Percentiles rank a stretch among this genome's conserved stretches.
These are phyloP conservation scores for Aureobasidium leucospermi DNA, from an alignment of 2,329 filamentous ascomycete genomes.

Conservation along the genomic window DNA sequence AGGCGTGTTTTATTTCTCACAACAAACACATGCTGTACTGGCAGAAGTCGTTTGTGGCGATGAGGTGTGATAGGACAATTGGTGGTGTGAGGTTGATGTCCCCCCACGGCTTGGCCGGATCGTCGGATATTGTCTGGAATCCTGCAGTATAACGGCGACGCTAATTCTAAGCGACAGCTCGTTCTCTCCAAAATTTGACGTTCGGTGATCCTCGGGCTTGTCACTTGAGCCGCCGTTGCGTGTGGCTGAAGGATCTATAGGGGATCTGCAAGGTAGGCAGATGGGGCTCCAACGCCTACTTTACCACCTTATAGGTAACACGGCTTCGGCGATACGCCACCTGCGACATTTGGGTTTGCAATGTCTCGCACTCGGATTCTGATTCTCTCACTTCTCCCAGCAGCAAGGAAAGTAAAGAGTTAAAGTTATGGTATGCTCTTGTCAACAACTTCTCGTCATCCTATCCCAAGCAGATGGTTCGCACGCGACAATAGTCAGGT, in stretches of 20 bases:
- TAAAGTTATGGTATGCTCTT: too few species aligned
- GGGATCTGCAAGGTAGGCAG: too few species aligned
- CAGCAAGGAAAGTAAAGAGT: too few species aligned
- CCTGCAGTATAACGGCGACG: not conserved
- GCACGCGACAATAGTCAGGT: too few species aligned
- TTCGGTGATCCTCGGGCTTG: not conserved
- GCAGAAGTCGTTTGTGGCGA: not conserved
- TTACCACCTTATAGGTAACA: too few species aligned
- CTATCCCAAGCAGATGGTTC: too few species aligned
- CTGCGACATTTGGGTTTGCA: too few species aligned
- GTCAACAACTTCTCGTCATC: too few species aligned
- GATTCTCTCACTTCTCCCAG: too few species aligned
- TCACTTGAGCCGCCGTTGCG: not conserved
- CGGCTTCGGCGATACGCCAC: too few species aligned
- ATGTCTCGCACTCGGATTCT: too few species aligned
- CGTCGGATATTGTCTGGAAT: not conserved
- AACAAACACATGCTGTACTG: not conserved
- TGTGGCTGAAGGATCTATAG: not conserved
- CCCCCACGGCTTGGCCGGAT: not conserved
- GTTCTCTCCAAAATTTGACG: not conserved
- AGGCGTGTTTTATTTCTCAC: not conserved
- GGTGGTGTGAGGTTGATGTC: not conserved
- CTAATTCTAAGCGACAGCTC: not conserved
- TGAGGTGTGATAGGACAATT: not conserved
- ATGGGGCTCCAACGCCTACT: too few species aligned